Conservation (phyloP, 495 filamentous ascomycete species). For the Aspergillus nanangensis region DNA sequence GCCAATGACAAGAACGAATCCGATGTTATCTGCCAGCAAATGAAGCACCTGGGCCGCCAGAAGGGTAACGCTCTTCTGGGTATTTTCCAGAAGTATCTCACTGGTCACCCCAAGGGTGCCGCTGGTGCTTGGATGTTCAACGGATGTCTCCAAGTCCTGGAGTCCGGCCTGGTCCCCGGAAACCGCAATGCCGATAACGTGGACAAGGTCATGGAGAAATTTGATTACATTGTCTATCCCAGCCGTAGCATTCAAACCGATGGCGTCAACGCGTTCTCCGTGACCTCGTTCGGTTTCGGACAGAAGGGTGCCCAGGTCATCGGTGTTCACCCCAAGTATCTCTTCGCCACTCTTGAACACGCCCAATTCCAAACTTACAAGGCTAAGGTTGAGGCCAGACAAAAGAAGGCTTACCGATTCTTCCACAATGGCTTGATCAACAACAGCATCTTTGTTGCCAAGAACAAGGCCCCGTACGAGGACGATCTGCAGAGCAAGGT, state of each 20-base stretch:
- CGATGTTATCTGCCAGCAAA: slow-evolving; percentile 93
- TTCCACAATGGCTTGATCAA: slow-evolving; percentile 97
- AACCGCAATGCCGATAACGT: slow-evolving; percentile 99
- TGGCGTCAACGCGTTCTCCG: slow-evolving; percentile 94
- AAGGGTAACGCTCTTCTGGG: slow-evolving; percentile 95
- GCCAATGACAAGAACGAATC: slow-evolving; percentile 99
- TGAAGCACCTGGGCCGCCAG: slow-evolving; percentile 87
- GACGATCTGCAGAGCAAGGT: slow-evolving; percentile 80
- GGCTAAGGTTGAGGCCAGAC: slow-evolving; percentile 80
- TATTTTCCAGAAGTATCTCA: slow-evolving; percentile 99
- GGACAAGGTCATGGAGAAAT: slow-evolving; percentile 92
- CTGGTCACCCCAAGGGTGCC: slow-evolving; percentile 98
- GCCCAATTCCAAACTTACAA: slow-evolving; percentile 78
- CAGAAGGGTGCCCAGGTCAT: slow-evolving; percentile 98
- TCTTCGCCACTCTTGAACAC: slow-evolving; percentile 90
- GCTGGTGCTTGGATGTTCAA: slow-evolving; percentile 99
- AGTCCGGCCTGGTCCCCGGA: slow-evolving; percentile 87
- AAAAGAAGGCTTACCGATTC: slow-evolving; percentile 97
- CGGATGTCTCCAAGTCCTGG: slow-evolving; percentile 90
- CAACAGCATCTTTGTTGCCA: slow-evolving; percentile 95
- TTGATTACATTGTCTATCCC: slow-evolving; percentile 96
- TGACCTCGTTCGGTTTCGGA: slow-evolving; percentile 98
- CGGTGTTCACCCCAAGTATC: slow-evolving; percentile 92
- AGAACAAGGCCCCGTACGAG: slow-evolving; percentile 83
- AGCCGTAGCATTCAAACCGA: slow-evolving; percentile 95